phyloP scores from a whole-genome alignment of 179 eudicot genomes.

The Gypsophila paniculata region DNA sequence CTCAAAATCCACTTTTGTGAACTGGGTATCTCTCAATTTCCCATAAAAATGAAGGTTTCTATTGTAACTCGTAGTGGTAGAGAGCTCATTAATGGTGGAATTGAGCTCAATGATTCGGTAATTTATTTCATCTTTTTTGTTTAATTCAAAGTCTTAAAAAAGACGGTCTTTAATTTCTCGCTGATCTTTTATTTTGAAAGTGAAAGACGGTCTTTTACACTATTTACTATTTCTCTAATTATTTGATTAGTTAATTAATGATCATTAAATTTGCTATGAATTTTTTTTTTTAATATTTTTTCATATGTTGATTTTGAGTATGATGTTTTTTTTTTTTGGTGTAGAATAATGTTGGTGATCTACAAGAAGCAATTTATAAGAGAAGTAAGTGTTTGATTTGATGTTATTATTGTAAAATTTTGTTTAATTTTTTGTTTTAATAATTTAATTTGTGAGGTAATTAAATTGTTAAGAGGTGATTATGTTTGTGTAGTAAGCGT shows the following conservation, averaged over 20 bases:
- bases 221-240: not conserved
- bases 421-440: not conserved
- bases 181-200: too few species aligned
- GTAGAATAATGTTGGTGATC: constrained; percentile 89
- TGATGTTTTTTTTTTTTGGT: constrained; percentile 20
- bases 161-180: constrained; percentile 14
- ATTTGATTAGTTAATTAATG: not conserved
- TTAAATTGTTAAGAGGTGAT: not conserved
- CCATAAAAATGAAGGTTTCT: constrained; percentile 58
- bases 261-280: not conserved
- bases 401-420: not conserved
- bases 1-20: constrained; percentile 11
- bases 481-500: too few species aligned
- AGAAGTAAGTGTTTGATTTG: constrained; percentile 39
- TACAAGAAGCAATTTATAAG: constrained; percentile 76
- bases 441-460: not conserved
- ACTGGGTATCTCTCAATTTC: constrained; percentile 31
- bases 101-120: constrained; percentile 80
- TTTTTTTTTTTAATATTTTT: not conserved
- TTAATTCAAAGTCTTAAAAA: too few species aligned
- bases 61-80: constrained; percentile 68
- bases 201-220: not conserved
- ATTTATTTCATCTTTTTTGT: not conserved
- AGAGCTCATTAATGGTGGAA: constrained; percentile 69
- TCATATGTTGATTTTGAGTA: not conserved